Evolutionary conservation across 1,284 basidiomycete genomes (phyloP).

Genomic region (Microbotryomycetes sp.): DNA sequence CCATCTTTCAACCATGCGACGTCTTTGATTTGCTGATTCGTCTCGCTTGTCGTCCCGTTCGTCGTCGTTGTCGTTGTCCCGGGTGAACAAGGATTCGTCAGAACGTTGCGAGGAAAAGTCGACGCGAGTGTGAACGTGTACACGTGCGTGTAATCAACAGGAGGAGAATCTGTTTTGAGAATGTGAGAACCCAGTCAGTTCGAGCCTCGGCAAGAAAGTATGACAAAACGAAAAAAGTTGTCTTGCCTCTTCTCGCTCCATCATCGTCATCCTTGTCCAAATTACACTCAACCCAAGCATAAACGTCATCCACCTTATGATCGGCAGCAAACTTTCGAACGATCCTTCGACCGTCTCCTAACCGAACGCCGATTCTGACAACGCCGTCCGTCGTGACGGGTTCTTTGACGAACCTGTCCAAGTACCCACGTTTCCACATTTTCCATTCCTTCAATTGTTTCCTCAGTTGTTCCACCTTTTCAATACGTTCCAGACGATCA

Average conservation of each 20-base stretch:
- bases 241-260: constrained; percentile 41
- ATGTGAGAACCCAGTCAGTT: too few relatives aligned
- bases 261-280: constrained; percentile 38
- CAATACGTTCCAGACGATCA: background rate
- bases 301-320: constrained; percentile 56
- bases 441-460: constrained; percentile 7
- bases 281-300: constrained; percentile 56
- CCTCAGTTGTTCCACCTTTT: background rate
- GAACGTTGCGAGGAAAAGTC: constrained; percentile 55
- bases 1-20: constrained; percentile 54
- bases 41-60: constrained; percentile 45
- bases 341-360: constrained; percentile 58
- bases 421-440: constrained; percentile 43
- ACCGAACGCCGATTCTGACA: constrained; percentile 57
- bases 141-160: constrained; percentile 40
- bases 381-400: constrained; percentile 41
- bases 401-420: constrained; percentile 43
- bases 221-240: too few relatives aligned
- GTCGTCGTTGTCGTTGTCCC: background rate
- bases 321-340: constrained; percentile 53
- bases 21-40: constrained; percentile 38
- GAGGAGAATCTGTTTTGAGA: constrained; percentile 45
- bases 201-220: too few relatives aligned
- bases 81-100: constrained; percentile 45
- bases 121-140: constrained; percentile 59